Evolutionary conservation across 2,329 filamentous ascomycete genomes (phyloP).

Genomic region (Colletotrichum sp.): DNA sequence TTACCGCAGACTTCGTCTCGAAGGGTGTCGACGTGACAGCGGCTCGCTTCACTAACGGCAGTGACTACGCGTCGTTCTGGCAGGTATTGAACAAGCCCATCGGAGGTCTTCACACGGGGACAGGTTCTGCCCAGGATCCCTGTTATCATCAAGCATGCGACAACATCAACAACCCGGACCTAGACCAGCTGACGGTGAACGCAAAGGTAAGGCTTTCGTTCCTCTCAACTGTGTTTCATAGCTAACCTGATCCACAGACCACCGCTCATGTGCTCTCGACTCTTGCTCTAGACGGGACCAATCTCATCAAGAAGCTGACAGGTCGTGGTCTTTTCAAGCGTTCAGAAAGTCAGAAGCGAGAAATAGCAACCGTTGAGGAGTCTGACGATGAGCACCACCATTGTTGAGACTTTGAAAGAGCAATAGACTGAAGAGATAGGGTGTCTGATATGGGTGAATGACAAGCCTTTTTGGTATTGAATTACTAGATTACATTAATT

Average conservation of each 20-base stretch:
- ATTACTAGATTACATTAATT: not conserved
- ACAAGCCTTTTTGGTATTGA: not conserved
- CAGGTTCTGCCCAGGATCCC: conserved; percentile 49
- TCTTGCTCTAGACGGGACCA: conserved; percentile 21
- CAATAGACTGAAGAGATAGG: not conserved
- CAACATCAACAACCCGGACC: conserved; percentile 40
- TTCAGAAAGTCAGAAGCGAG: not conserved
- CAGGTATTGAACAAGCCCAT: conserved; percentile 55
- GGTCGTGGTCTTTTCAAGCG: not conserved
- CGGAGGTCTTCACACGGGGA: conserved; percentile 65
- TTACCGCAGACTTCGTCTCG: conserved; percentile 33
- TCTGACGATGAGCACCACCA: not conserved
- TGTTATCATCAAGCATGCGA: conserved; percentile 42
- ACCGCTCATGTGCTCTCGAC: conserved; percentile 11
- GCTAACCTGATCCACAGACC: not conserved
- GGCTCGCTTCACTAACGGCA: conserved; percentile 46
- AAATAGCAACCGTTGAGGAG: not conserved
- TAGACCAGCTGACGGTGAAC: conserved; percentile 36
- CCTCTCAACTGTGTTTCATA: not conserved
- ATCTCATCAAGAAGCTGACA: conserved; percentile 1
- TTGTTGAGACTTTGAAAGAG: not conserved
- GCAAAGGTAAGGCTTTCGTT: conserved; percentile 23
- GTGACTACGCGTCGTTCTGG: conserved; percentile 66
- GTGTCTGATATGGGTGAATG: not conserved
- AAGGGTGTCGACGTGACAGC: conserved; percentile 35